Evolutionary conservation across 345 rosid genomes (phyloP).

Genomic region (Trapa bicornis): DNA sequence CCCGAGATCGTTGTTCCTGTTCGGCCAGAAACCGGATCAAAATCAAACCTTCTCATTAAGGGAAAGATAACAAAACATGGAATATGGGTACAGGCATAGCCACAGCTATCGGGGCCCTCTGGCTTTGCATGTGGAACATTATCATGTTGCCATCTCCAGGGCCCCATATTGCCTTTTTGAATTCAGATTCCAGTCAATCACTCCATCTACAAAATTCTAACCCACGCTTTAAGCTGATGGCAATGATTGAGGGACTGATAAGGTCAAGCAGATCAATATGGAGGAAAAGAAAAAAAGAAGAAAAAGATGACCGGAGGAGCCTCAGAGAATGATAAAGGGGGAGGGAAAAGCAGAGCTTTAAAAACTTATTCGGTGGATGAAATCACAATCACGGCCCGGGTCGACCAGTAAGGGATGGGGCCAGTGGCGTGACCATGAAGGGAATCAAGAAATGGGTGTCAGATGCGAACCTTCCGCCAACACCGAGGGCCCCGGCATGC

Average conservation of each 20-base stretch:
- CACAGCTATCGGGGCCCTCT: background rate
- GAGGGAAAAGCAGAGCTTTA: background rate
- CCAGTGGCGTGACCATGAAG: too few relatives aligned
- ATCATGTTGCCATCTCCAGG: background rate
- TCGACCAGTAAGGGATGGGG: background rate
- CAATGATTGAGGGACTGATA: conserved; percentile 5
- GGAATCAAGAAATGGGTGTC: background rate
- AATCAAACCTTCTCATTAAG: background rate
- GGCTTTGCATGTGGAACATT: background rate
- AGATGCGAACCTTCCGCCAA: conserved; percentile 51
- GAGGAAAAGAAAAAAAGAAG: background rate
- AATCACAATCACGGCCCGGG: background rate
- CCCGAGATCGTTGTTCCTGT: conserved; percentile 72
- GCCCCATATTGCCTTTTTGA: background rate
- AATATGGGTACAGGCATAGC: background rate
- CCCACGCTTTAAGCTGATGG: background rate
- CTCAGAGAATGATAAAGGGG: conserved; percentile 1
- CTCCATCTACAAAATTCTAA: background rate
- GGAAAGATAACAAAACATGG: background rate
- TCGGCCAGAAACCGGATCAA: background rate
- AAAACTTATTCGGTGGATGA: background rate
- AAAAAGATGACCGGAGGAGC: background rate
- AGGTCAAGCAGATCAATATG: background rate
- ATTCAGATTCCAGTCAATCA: background rate
- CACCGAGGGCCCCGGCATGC: conserved; percentile 69